phyloP scores from a whole-genome alignment of 768 basidiomycete genomes.

The Coprinellus micaceus region DNA sequence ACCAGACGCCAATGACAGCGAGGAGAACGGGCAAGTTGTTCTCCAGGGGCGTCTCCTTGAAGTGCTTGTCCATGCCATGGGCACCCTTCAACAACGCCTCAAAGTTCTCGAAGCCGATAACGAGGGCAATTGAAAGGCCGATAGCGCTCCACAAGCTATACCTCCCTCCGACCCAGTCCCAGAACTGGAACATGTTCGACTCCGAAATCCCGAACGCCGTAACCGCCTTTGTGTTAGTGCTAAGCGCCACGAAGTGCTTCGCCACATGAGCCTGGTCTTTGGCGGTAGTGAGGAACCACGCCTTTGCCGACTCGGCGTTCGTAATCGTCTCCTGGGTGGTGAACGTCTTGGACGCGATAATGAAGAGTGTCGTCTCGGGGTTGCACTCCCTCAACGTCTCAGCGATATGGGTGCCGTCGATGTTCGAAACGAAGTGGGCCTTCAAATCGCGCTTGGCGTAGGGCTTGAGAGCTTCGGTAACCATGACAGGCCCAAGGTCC shows the following conservation, averaged over 20 bases:
- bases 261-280: constrained; percentile 89
- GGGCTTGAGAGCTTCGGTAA: constrained; percentile 92
- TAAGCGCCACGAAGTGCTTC: constrained; percentile 98
- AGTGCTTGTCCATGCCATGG: constrained; percentile 97
- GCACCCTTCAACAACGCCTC: constrained; percentile 86
- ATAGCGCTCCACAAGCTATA: constrained; percentile 99
- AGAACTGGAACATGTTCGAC: constrained; percentile 99
- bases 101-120: constrained; percentile 93
- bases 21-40: constrained; percentile 89
- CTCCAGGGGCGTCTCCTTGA: constrained; percentile 83
- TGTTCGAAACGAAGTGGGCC: constrained; percentile 91
- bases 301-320: constrained; percentile 89
- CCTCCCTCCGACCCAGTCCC: constrained; percentile 99
- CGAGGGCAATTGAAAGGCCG: constrained; percentile 89
- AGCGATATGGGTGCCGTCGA: constrained; percentile 95
- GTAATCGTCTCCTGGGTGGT: constrained; percentile 99
- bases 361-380: constrained; percentile 92
- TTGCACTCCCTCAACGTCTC: constrained; percentile 80
- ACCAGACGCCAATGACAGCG: constrained; percentile 92
- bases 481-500: constrained; percentile 98
- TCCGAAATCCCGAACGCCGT: constrained; percentile 88
- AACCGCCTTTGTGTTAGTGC: constrained; percentile 93
- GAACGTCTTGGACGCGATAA: constrained; percentile 98
- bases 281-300: constrained; percentile 88
- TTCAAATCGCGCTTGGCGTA: constrained; percentile 88